A percentile compares a stretch with the other conserved stretches of the same genome.
Evolutionary conservation across 768 basidiomycete genomes (phyloP).

Genomic region (Pleurotus djamor): DNA sequence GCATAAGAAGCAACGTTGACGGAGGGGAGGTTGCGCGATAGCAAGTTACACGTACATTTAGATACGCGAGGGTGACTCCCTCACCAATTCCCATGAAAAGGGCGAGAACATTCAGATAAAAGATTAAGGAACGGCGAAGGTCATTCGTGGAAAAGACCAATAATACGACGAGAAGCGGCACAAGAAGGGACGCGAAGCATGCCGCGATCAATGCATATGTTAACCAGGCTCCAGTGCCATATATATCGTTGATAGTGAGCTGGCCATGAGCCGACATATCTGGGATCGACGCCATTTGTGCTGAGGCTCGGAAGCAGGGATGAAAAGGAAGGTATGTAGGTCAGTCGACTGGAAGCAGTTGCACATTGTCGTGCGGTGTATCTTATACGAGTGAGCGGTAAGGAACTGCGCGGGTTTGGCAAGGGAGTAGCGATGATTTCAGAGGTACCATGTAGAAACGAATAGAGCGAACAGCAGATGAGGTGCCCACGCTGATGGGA

Average conservation of each 20-base stretch:
- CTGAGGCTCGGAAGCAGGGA: not conserved
- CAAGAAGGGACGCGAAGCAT: constrained; percentile 22
- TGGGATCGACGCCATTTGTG: not conserved
- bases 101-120: constrained; percentile 28
- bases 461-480: not conserved
- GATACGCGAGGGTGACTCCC: constrained; percentile 19
- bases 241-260: not conserved
- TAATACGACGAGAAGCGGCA: constrained; percentile 28
- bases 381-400: not conserved
- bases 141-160: constrained; percentile 26
- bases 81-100: constrained; percentile 20
- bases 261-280: not conserved
- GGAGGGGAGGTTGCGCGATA: no score
- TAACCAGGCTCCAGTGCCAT: constrained; percentile 8
- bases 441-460: no score
- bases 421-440: not conserved
- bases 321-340: not conserved
- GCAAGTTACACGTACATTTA: constrained; percentile 8
- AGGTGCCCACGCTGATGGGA: no score
- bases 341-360: not conserved
- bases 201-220: constrained; percentile 23
- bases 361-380: not conserved
- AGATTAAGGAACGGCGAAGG: constrained; percentile 23
- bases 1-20: not conserved
- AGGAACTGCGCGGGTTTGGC: not conserved